Evolutionary conservation across 257 asterid genomes (phyloP), one percentile per base, ranked within the genome.

Genomic region (Solanum arcanum): DNA sequence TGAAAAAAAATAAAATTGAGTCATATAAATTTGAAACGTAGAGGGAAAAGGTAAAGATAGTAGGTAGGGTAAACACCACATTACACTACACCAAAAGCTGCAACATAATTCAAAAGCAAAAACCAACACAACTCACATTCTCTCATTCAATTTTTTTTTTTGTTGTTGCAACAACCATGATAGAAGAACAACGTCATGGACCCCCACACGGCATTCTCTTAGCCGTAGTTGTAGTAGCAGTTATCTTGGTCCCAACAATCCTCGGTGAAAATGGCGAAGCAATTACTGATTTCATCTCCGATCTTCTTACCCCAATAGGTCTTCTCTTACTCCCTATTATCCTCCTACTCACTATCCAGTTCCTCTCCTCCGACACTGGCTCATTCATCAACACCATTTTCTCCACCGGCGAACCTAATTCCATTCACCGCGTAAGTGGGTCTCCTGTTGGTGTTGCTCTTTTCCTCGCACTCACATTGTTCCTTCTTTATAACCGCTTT

Each of bases 381-480:
- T 92, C 98, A 41, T 94, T 93, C 90, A 84, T 94, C 88, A 52
- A 95, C 73, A 73, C 90, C 56, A 39, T 93, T 1, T 93, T 94
- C 90, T 93, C 97, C 87, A 44, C 93, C 85, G 96, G 98, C 21
- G 95, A 94, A 73, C 98, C 98, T 0, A 90, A 94, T 83, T 83
- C 98, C 86, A 92, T 96, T 88, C 98, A 95, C 93, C 93, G 98
- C 56, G 92, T 86, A 90, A 91, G 95, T 90, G 98, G 99, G 21
- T 96, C 99, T 3, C 98, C 98, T 7, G 90, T 95, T 91, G 99
- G 98, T 27, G 98, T 97, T 84, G 97, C 94, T 4, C 89, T 94
- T 16, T 37, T 96, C 10, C 95, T 96, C 80, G 13, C 92, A 52
- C 95, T 96, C 90, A 93, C 93, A 3, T 75, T 96, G 33, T 62